Evolutionary conservation across 2,329 filamentous ascomycete species (phyloP), one percentile per base, ranked within the genome.

Genomic region (Colletotrichum abscissum): DNA sequence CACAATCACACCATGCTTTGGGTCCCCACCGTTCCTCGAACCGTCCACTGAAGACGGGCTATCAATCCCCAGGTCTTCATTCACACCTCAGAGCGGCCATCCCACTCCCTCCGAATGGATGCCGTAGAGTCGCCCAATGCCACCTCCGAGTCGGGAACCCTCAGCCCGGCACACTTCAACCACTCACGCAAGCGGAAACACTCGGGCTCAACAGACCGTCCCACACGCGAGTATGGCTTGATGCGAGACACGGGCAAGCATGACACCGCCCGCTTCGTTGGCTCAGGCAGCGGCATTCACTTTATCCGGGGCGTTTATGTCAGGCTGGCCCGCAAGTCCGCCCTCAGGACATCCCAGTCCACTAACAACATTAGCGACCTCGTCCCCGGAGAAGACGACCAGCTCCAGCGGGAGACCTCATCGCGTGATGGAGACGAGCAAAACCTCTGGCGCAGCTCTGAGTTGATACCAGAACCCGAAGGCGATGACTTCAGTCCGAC

Each of bases 371-470:
- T 63, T 67, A 79, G 79, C 76, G 83, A 84, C 69, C 82, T 89
- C 9, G 88, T 90, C 3, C 89, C 89, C 0, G 89, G 89, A 1
- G 89, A 91, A 75, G 88, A 90, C 73, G 89, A 90, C 69, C 86
- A 87, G 55, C 78, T 88, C 5, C 75, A 77, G 22, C 60, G 46
- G 2, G 66, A 73, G 19, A 63, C 60, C 0, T 69, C 74, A 0
- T 74, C 72, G 3, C 64, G 68, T 2, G 68, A 74, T 28, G 72
- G 74, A 22, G 62, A 74, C 54, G 72, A 72, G 30, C 80, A 80
- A 74, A 72, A 77, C 66, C 54, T 86, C 0, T 86, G 84, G 80
- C 80, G 80, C 26, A 63, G 78, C 0, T 76, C 85, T 26, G 86
- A 87, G 74, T 73, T 80, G 4, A 76, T 73, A 16, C 57, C 58